Evolutionary conservation across 2,329 filamentous ascomycete genomes (phyloP).

Genomic region (Beauveria bassiana): DNA sequence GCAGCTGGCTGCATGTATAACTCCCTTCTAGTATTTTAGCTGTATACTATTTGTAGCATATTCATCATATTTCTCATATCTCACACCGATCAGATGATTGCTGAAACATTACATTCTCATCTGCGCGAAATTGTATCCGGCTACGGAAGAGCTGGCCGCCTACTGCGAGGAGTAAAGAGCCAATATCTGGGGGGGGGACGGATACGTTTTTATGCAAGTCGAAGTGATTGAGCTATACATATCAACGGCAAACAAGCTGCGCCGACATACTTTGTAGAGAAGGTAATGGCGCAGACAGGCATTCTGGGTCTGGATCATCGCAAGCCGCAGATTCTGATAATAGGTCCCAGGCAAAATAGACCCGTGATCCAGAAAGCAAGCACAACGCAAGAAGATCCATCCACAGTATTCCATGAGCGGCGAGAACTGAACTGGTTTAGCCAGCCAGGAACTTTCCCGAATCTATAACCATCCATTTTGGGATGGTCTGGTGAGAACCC

Average conservation of each 20-base stretch:
- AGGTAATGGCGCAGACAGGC: neutral
- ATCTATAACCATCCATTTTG: constrained; percentile 17
- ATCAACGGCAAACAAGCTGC: constrained; percentile 14
- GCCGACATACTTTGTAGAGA: neutral
- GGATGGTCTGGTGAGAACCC: constrained; percentile 16
- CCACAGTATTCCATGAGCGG: neutral
- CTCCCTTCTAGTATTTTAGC: neutral
- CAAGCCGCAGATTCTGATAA: neutral
- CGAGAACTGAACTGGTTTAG: constrained; percentile 3
- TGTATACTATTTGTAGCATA: neutral
- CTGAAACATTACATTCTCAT: neutral
- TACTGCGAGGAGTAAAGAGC: constrained; percentile 33
- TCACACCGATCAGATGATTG: no score
- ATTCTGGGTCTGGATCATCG: neutral
- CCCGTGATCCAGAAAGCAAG: neutral
- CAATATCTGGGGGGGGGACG: constrained; percentile 31
- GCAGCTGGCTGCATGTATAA: constrained; percentile 8
- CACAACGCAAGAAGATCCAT: neutral
- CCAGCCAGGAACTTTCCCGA: constrained; percentile 13
- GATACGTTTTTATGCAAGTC: constrained; percentile 33
- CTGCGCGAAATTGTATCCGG: no score
- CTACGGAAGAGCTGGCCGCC: constrained; percentile 28
- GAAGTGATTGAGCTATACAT: constrained; percentile 35
- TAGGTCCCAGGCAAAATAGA: neutral
- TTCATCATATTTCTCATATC: no score